phyloP scores from a whole-genome alignment of 805 yeast genomes.

The Metschnikowia colocasiae region DNA sequence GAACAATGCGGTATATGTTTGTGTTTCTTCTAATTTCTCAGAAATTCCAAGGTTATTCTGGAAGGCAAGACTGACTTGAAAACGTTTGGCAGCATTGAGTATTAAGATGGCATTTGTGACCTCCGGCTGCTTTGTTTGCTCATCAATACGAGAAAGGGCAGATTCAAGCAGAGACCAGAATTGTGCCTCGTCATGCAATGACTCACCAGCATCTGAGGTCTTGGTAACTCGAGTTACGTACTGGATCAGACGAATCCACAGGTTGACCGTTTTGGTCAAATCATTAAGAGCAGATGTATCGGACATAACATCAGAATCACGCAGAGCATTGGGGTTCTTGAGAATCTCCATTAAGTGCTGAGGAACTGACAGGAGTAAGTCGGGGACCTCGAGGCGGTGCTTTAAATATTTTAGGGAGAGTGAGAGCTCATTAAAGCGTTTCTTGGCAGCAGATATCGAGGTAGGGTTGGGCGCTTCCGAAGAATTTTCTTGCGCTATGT shows the following conservation, averaged over 20 bases:
- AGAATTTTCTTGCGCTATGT: conserved; percentile 22
- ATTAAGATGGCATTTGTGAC: conserved; percentile 56
- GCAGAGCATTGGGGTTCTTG: conserved; percentile 26
- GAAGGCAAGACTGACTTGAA: conserved; percentile 72
- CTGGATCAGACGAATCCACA: conserved; percentile 68
- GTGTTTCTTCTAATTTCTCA: conserved; percentile 49
- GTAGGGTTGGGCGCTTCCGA: conserved; percentile 8
- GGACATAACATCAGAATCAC: conserved; percentile 17
- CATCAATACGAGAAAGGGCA: conserved; percentile 51
- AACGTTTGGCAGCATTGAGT: conserved; percentile 67
- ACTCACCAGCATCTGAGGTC: conserved; percentile 52
- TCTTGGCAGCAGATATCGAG: conserved; percentile 31
- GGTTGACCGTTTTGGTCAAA: conserved; percentile 65
- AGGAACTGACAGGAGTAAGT: conserved; percentile 51
- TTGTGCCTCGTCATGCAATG: conserved; percentile 58
- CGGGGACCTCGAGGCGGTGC: conserved; percentile 66
- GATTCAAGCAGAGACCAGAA: conserved; percentile 76
- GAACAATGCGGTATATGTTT: conserved; percentile 58
- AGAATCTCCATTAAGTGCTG: conserved; percentile 34
- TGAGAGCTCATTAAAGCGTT: conserved; percentile 65
- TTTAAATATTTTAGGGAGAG: conserved; percentile 64
- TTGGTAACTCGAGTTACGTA: conserved; percentile 51
- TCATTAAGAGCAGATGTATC: conserved; percentile 62
- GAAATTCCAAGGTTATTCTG: conserved; percentile 66
- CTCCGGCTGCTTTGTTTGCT: conserved; percentile 54